Evolutionary conservation across 345 rosid species (phyloP).

Genomic region (Sonneratia alba): DNA sequence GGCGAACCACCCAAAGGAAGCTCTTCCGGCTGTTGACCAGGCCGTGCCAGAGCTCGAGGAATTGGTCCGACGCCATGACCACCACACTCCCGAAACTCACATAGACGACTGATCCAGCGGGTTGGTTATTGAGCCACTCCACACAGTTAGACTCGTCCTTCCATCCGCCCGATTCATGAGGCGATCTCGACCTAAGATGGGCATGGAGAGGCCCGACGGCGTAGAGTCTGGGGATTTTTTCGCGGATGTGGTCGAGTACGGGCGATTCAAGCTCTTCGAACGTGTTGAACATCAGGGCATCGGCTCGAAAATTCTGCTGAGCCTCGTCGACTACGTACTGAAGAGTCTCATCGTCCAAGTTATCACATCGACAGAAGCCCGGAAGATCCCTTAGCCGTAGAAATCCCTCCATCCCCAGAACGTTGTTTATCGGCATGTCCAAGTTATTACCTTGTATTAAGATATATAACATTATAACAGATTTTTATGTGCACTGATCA

Average conservation of each 20-base stretch:
- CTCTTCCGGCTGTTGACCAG: conserved; percentile 24
- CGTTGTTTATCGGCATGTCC: conserved; percentile 12
- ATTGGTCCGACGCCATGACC: conserved; percentile 12
- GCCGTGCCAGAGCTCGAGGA: conserved; percentile 37
- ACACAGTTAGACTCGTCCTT: conserved; percentile 28
- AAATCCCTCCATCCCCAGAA: conserved; percentile 25
- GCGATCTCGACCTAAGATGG: conserved; percentile 4
- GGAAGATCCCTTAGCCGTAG: conserved; percentile 32
- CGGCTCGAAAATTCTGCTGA: conserved; percentile 4
- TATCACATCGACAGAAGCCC: conserved; percentile 16
- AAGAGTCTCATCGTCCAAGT: conserved; percentile 7
- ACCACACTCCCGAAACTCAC: conserved; percentile 37
- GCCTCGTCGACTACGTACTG: not conserved
- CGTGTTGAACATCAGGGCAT: conserved; percentile 31
- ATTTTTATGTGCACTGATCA: too few species aligned
- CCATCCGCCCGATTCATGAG: conserved; percentile 15
- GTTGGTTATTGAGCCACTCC: conserved; percentile 33
- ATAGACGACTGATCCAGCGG: conserved; percentile 25
- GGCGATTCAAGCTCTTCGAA: conserved; percentile 33
- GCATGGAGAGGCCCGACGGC: conserved; percentile 2
- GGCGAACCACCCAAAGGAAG: conserved; percentile 38
- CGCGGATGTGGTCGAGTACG: conserved; percentile 5
- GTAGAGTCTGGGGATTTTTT: not conserved
- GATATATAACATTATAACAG: too few species aligned
- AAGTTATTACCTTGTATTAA: not conserved